Evolutionary conservation across 352 stramenopile genomes (phyloP).

Genomic region (Pseudoperonospora humuli): DNA sequence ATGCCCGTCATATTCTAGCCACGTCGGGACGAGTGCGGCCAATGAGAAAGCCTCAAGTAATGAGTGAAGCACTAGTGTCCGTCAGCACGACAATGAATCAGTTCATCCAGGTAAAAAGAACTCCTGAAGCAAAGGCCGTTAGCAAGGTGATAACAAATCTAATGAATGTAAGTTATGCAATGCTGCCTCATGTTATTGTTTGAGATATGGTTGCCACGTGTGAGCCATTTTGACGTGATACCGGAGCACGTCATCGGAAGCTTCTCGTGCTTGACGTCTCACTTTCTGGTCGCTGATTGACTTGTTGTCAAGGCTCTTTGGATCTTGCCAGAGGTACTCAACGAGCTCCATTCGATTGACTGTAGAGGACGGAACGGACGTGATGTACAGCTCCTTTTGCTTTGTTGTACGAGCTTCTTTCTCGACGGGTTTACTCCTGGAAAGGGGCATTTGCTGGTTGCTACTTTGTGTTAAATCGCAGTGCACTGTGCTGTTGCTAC

Average conservation of each 20-base stretch:
- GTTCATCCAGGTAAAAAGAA: constrained; percentile 17
- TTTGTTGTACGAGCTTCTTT: neutral
- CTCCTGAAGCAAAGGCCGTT: constrained; percentile 8
- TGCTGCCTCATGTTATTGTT: constrained; percentile 3
- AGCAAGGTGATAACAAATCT: constrained; percentile 12
- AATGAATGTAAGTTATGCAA: constrained; percentile 35
- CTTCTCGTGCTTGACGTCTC: too few species aligned
- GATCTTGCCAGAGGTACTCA: constrained; percentile 15
- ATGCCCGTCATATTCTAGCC: constrained; percentile 11
- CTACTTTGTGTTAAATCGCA: too few species aligned
- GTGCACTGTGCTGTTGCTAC: too few species aligned
- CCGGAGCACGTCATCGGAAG: too few species aligned
- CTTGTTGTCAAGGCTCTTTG: too few species aligned
- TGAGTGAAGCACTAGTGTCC: constrained; percentile 13
- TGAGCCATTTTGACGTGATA: constrained; percentile 64
- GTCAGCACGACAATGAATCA: constrained; percentile 24
- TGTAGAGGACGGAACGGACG: constrained; percentile 5
- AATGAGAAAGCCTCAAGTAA: constrained; percentile 23
- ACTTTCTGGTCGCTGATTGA: too few species aligned
- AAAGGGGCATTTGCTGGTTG: too few species aligned
- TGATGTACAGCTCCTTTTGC: constrained; percentile 22
- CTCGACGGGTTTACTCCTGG: neutral
- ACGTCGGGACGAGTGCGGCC: constrained; percentile 7
- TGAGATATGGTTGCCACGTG: constrained; percentile 34
- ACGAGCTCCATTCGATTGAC: constrained; percentile 15